Base-by-base conservation (phyloP, 176 grass and related monocot genomes). In the Zea luxurians region DNA sequence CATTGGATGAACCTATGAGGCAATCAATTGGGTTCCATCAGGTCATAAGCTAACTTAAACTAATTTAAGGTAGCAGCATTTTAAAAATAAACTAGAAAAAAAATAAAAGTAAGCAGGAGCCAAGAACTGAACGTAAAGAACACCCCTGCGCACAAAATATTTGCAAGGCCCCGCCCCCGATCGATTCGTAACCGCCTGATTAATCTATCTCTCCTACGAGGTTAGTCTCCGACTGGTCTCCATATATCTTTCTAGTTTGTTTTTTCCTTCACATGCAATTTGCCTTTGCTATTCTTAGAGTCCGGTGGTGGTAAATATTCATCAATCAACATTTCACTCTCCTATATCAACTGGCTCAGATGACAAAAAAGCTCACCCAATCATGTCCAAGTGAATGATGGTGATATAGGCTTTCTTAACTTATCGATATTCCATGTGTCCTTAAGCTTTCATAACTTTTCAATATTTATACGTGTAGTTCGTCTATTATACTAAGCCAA, bases 191-290 rank as follows among this genome's bases (percentile, higher is more conserved):
- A 79, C 81, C 84, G 77, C 81, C 52, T 64, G 71, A 84, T 75
- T 64, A 65, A 68, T 91, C 78, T 37, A 43, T 36, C 61, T 21
- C 73, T 84, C 76, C 78, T 83, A 73, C 47, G 17, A 79, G 89
- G 85, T 91, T 77, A 76, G 78, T 88, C 78, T 68, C 74, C 68
- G 70, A 80, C 70, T 73, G 78, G 73, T 85, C 85, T 70, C 75
- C 37, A 78, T 11, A 65, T 85, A 75, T 81, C 83, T 76, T 62
- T 48, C 58, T 7, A 45, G 18, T 77, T 36, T 80, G 4, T 61
- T 40, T 70, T 49, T 15, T 36, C 13, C 45, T 17, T 57, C 54
- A 37, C 78, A 71, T 72, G 59, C 41, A 88, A 44, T 27, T 53
- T 74, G 18, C 66, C 16, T 70, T 82, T 82, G 48, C 75, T 91